Evolutionary conservation across 116 monocot genomes (phyloP), one percentile per base, ranked within the genome.

Genomic region (Papilionanthe hybrid): DNA sequence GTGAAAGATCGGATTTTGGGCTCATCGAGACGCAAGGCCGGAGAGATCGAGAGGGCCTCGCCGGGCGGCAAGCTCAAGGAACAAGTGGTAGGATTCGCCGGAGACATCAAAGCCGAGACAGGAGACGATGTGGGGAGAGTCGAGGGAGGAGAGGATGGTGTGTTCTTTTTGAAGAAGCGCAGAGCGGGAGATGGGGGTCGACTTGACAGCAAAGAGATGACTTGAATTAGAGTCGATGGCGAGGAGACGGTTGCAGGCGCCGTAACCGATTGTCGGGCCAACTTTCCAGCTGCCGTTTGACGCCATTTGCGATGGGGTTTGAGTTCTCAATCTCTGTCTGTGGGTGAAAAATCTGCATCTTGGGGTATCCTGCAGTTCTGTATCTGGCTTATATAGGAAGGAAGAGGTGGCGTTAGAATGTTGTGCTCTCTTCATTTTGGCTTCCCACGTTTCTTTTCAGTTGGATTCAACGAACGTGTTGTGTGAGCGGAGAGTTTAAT

Each of bases 151-250:
- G 42, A 86, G 83, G 73, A 90, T 76, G 1, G 30, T 55, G 44
- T 80, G 76, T 55, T 90, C 87, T 49, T 79, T 42, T 47, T 48
- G 81, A 4, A 90, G 76, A 4, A 48, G 27, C 25, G 55, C 53
- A 20, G 86, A 75, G 75, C 74, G 30, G n/a, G 79, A 23, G 37
- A 87, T 50, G 0, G 48, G 77, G 4, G 80, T 66, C 7, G 90
- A 82, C 75, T 90, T 90, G 27, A 88, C 84, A 10, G 83, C 90
- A 74, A 90, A 81, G 42, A 83, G 45, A 12, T 82, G 75, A 9
- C 85, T 81, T 41, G 87, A 79, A 9, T 30, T 7, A 1, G 50
- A 0, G 28, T 72, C 44, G 27, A 84, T 42, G n/a, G 88, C 87
- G 20, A 87, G 77, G 81, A 82, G 77, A 88, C 85, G 45, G 77